Conservation (phyloP, 202 grass and related monocot genomes). For the Schoenoplectus tabernaemontani region DNA sequence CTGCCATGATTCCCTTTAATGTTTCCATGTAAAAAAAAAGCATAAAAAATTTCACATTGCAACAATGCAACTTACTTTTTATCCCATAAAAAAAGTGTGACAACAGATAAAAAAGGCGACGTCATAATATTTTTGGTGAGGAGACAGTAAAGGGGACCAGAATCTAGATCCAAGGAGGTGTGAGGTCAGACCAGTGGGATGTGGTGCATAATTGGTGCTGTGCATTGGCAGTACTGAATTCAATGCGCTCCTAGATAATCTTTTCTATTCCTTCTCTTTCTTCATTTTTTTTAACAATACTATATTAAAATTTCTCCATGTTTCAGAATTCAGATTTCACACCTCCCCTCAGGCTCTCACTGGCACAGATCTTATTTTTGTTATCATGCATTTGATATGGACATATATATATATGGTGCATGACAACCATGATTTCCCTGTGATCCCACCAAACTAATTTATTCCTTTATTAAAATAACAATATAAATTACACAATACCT, state of each 20-base stretch:
- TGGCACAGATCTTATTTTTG: slow-evolving; percentile 6
- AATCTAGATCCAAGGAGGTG: slow-evolving; percentile 22
- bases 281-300: neutral
- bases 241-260: slow-evolving; percentile 22
- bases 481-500: neutral
- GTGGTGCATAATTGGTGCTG: slow-evolving; percentile 25
- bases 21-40: neutral
- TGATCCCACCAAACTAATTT: slow-evolving; percentile 22
- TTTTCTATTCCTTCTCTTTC: slow-evolving; percentile 23
- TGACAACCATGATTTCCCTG: slow-evolving; percentile 17
- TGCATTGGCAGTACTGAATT: slow-evolving; percentile 23
- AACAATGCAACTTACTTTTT: neutral
- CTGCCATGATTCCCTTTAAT: neutral
- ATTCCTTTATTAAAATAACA: neutral
- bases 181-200: slow-evolving; percentile 21
- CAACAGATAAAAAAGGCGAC: neutral
- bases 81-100: neutral
- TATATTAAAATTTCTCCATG: slow-evolving; percentile 6
- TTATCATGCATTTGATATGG: neutral
- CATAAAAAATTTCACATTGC: neutral
- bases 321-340: slow-evolving; percentile 17
- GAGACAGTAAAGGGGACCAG: slow-evolving; percentile 4
- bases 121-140: neutral
- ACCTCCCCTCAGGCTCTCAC: neutral
- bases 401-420: neutral